Conservation (phyloP, 1,284 basidiomycete genomes). For the Sanghuangporus weigelae region DNA sequence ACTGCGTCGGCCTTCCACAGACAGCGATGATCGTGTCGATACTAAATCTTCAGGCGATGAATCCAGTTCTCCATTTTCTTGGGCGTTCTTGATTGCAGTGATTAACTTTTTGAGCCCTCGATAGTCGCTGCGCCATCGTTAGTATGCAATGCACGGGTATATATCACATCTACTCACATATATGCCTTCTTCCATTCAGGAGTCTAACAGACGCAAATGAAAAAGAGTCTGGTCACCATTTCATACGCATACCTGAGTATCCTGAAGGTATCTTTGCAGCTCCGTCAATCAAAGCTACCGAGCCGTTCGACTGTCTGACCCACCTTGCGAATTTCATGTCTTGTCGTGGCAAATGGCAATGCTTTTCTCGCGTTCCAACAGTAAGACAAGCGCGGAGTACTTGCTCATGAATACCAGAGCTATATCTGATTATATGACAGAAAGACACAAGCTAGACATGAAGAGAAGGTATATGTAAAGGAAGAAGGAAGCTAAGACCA, state of each 20-base stretch:
- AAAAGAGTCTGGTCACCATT: background rate
- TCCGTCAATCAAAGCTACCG: background rate
- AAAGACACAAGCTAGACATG: background rate
- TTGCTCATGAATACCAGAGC: background rate
- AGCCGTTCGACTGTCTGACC: background rate
- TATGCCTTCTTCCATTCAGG: constrained; percentile 82
- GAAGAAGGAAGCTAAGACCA: background rate
- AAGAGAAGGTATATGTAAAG: background rate
- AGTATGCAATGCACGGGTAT: constrained; percentile 3
- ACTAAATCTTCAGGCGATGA: constrained; percentile 5
- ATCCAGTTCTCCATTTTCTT: constrained; percentile 27
- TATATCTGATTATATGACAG: background rate
- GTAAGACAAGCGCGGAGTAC: background rate
- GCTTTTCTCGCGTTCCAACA: background rate
- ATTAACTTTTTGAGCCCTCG: constrained; percentile 67
- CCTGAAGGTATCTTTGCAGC: constrained; percentile 52
- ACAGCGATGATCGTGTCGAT: background rate
- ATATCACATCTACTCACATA: constrained; percentile 47
- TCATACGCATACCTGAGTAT: constrained; percentile 51
- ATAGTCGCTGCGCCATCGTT: constrained; percentile 51
- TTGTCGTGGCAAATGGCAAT: background rate
- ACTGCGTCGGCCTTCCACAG: constrained; percentile 1
- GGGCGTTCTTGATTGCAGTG: constrained; percentile 44
- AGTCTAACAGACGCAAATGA: constrained; percentile 37
- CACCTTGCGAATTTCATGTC: constrained; percentile 14